These are phyloP conservation scores for Candida montana DNA, from an alignment of 805 yeast genomes.

Conservation along the genomic window DNA sequence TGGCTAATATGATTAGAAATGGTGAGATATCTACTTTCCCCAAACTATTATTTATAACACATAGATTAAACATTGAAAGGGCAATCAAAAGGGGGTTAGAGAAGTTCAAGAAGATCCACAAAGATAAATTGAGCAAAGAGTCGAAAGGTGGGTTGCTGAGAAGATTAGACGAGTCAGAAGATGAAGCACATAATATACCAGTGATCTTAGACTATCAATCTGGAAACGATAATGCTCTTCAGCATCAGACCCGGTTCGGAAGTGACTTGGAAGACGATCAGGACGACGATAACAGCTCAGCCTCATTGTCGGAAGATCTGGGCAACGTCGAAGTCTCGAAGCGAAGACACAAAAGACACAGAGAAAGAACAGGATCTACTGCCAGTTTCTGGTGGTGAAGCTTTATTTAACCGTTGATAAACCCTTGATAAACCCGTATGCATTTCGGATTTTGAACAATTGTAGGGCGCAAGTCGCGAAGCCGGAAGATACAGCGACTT, in stretches of 20 bases:
- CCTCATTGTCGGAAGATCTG: constrained; percentile 1
- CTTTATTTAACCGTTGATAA: no score
- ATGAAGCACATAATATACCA: constrained; percentile 5
- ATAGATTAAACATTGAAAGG: constrained; percentile 60
- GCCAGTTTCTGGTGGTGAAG: background rate
- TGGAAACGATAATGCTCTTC: constrained; percentile 2
- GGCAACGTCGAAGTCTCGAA: background rate
- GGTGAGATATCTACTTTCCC: constrained; percentile 70
- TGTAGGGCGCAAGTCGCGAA: no score
- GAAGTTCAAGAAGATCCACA: constrained; percentile 14
- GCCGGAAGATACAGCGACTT: no score
- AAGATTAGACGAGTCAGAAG: constrained; percentile 11
- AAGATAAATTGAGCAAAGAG: background rate
- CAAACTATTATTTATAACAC: constrained; percentile 55
- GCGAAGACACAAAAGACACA: background rate
- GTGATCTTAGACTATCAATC: constrained; percentile 2
- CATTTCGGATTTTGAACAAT: no score
- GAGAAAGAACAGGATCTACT: background rate
- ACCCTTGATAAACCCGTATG: no score
- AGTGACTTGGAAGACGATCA: constrained; percentile 8
- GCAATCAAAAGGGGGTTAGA: constrained; percentile 50
- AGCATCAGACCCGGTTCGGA: constrained; percentile 12
- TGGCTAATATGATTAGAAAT: constrained; percentile 48
- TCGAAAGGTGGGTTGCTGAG: constrained; percentile 1
- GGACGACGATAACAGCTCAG: background rate